Evolutionary conservation across 139 green algal species (phyloP), one percentile per base, ranked within the genome.

Genomic region (Coelastrella sp.): DNA sequence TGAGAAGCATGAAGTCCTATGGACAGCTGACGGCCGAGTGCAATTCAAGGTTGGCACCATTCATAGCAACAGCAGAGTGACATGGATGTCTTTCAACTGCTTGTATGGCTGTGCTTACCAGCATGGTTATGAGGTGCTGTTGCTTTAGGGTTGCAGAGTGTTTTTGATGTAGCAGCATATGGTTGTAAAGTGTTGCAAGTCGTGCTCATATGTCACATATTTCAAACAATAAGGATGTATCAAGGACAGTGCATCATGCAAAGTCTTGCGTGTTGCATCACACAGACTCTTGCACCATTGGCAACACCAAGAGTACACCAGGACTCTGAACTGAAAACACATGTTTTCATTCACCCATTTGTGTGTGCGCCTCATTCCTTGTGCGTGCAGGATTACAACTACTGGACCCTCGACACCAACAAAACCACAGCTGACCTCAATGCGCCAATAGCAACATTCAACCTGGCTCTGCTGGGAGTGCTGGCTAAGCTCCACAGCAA

Each of bases 381-480:
- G 54, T 22, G 47, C 5, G 2, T 77, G 81, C 85, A 90, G 85
- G 85, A 90, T 16, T 84, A 90, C 85, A 83, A 61, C 7, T 84
- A 90, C n/a, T 90, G 60, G 58, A 22, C 32, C 19, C 85, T 90
- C 17, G 74, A 84, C 58, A 22, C 3, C 23, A 68, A 83, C 58
- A 54, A 54, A 7, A 90, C 85, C 13, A 65, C 13, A 10, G 85
- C 74, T 14, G 74, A 90, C 20, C 22, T 32, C 3, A 6, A 54
- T 64, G 85, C 73, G 6, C 58, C 58, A 54, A 90, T 90, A 17
- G 59, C 85, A 58, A 90, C 85, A 20, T 83, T 83, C 58, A 90
- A 90, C 59, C 59, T 90, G 85, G 64, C 85, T 11, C 85, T 90
- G 58, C 74, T 90, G 85, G 85, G 85, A 10, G 85, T 90, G 73